phyloP scores from a whole-genome alignment of 2,329 filamentous ascomycete species.

The Trichophyton equinum region DNA sequence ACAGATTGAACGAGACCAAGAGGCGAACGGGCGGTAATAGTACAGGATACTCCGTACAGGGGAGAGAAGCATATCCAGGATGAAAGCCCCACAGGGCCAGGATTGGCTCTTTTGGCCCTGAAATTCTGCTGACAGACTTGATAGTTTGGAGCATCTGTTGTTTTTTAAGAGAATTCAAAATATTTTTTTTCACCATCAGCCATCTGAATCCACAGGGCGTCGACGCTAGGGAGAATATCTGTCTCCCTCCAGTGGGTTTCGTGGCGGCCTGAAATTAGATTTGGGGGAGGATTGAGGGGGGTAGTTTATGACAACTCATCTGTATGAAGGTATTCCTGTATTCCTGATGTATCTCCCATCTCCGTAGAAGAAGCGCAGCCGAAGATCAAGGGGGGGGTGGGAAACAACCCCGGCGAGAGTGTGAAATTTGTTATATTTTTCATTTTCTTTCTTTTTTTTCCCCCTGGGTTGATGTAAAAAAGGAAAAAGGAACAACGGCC shows the following conservation, averaged over 20 bases:
- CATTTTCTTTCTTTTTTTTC: no score
- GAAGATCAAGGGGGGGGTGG: not conserved
- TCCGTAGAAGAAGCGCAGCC: not conserved
- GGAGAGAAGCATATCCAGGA: conserved; percentile 2
- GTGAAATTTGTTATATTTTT: not conserved
- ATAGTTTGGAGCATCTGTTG: not conserved
- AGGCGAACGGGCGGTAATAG: not conserved
- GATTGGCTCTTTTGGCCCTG: conserved; percentile 2
- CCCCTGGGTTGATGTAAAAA: not conserved
- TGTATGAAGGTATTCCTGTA: not conserved
- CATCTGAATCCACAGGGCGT: conserved; percentile 2
- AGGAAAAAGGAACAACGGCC: not conserved
- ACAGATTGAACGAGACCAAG: not conserved
- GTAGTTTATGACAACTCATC: conserved; percentile 3
- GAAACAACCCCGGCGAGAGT: not conserved
- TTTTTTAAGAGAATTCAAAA: not conserved
- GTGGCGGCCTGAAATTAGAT: conserved; percentile 3
- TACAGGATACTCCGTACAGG: not conserved
- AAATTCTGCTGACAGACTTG: not conserved
- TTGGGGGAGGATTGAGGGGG: not conserved
- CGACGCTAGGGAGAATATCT: conserved; percentile 1
- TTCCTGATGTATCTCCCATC: not conserved
- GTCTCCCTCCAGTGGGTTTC: conserved; percentile 4
- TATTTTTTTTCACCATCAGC: not conserved
- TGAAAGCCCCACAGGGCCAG: not conserved